A percentile compares a stretch with the other conserved stretches of the same genome.
Conservation (phyloP, 129 eudicot genomes). For the Cynara cardunculus region DNA sequence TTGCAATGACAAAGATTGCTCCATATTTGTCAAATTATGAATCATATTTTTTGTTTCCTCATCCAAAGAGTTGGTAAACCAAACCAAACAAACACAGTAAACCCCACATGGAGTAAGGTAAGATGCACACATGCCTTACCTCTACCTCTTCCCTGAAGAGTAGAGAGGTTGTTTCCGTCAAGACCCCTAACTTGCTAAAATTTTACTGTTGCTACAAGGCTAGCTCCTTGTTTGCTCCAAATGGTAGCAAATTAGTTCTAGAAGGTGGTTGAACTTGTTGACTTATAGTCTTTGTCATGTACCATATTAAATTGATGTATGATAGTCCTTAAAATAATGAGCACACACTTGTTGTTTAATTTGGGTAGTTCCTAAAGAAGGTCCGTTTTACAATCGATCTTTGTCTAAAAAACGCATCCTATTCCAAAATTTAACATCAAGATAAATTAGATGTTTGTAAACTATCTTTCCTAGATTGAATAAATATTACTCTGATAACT, state of each 20-base stretch:
- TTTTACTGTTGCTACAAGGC: neutral
- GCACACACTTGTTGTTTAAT: neutral
- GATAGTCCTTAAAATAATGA: neutral
- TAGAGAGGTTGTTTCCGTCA: neutral
- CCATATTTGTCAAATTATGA: no score
- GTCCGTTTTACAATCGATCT: neutral
- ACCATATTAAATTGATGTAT: neutral
- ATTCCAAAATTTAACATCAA: neutral
- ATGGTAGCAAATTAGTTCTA: no score
- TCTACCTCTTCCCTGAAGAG: no score
- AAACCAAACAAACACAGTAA: no score
- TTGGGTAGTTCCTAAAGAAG: neutral
- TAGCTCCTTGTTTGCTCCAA: neutral
- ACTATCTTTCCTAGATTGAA: neutral
- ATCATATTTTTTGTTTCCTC: no score
- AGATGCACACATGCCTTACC: no score
- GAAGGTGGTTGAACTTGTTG: no score
- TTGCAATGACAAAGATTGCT: no score
- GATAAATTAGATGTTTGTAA: no score
- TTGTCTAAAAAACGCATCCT: neutral
- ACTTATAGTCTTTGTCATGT: no score
- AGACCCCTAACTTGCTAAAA: neutral
- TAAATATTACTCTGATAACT: neutral
- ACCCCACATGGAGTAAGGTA: no score
- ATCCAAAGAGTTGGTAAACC: no score